phyloP scores from a whole-genome alignment of 371 early-diverging fungal species.

The Thermomucor indicae-seudaticae region DNA sequence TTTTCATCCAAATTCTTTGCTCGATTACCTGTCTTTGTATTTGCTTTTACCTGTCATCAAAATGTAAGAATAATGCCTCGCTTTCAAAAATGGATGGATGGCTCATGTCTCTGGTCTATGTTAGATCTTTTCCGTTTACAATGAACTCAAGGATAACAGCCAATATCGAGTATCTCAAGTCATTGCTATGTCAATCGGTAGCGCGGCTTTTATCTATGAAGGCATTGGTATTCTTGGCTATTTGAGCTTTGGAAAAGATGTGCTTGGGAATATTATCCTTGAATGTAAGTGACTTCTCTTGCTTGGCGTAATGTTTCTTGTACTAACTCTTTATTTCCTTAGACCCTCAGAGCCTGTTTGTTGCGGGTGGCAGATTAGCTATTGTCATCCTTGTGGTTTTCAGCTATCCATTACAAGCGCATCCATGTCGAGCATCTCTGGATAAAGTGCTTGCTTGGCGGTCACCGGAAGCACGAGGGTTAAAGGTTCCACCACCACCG shows the following conservation, averaged over 20 bases:
- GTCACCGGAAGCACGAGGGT: slow-evolving; percentile 19
- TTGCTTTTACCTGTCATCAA: slow-evolving; percentile 96
- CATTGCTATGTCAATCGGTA: slow-evolving; percentile 71
- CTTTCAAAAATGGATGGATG: background rate
- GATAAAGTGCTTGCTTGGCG: slow-evolving; percentile 71
- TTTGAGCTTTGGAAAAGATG: slow-evolving; percentile 88
- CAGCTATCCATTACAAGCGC: slow-evolving; percentile 96
- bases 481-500: slow-evolving; percentile 27
- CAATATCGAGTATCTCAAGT: slow-evolving; percentile 59
- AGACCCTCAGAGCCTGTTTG: slow-evolving; percentile 67
- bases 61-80: slow-evolving; percentile 59
- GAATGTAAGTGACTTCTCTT: slow-evolving; percentile 59
- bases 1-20: slow-evolving; percentile 69
- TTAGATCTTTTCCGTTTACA: slow-evolving; percentile 88
- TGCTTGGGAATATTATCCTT: slow-evolving; percentile 86
- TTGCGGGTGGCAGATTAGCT: slow-evolving; percentile 85
- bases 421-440: slow-evolving; percentile 92
- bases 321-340: background rate
- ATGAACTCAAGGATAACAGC: slow-evolving; percentile 86
- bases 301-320: background rate
- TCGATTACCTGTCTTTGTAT: slow-evolving; percentile 96
- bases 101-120: background rate
- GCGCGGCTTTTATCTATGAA: slow-evolving; percentile 84
- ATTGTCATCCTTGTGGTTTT: slow-evolving; percentile 91
- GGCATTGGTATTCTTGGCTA: slow-evolving; percentile 92